Evolutionary conservation across 176 grass and related monocot genomes (phyloP).

Genomic region (Triticum dicoccoides): DNA sequence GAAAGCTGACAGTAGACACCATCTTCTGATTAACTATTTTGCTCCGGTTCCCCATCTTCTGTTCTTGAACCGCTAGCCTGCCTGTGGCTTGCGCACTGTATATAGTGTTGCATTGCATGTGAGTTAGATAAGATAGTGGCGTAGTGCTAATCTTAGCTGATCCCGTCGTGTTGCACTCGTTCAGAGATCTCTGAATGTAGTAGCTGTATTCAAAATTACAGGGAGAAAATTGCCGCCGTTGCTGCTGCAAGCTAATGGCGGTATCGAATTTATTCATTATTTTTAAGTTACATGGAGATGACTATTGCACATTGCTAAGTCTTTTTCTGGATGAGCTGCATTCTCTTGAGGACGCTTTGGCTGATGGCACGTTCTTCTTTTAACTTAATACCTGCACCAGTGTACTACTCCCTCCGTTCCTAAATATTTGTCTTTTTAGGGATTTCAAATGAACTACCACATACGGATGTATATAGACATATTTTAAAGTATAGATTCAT

Average conservation of each 20-base stretch:
- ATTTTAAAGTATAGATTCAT: too few species aligned
- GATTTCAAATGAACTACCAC: too few species aligned
- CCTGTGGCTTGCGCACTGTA: background rate
- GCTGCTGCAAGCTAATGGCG: background rate
- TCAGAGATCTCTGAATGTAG: background rate
- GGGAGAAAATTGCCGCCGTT: background rate
- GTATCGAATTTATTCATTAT: slow-evolving; percentile 13
- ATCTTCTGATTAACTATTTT: slow-evolving; percentile 41
- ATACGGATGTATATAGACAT: too few species aligned
- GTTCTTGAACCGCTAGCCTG: background rate
- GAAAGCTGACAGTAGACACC: slow-evolving; percentile 64
- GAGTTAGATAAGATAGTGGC: slow-evolving; percentile 13
- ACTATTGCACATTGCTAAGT: background rate
- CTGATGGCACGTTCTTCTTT: background rate
- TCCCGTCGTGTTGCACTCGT: background rate
- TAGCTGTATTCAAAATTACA: background rate
- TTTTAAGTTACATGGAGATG: background rate
- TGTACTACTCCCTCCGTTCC: too few species aligned
- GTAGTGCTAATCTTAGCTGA: slow-evolving; percentile 11
- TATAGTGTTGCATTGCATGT: slow-evolving; percentile 10
- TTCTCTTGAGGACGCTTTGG: background rate
- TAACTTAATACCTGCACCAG: background rate
- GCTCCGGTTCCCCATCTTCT: background rate
- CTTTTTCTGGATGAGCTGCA: background rate
- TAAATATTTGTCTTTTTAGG: too few species aligned